Evolutionary conservation across 2,329 filamentous ascomycete genomes (phyloP).

Genomic region (Cladorrhinum sp.): DNA sequence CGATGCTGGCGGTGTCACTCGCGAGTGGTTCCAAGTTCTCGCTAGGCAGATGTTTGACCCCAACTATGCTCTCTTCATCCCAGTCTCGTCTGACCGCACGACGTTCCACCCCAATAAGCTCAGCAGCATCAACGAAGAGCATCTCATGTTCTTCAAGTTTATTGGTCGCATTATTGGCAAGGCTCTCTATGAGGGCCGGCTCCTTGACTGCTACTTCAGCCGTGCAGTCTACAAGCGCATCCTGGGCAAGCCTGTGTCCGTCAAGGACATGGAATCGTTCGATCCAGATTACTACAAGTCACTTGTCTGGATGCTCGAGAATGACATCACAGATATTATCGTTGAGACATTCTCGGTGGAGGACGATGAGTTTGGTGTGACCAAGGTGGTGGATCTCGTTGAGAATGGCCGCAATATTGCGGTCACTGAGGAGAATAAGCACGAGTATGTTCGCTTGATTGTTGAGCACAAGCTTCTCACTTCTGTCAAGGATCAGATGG

Average conservation of each 20-base stretch:
- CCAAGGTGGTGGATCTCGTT: slow-evolving; percentile 80
- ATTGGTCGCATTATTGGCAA: slow-evolving; percentile 98
- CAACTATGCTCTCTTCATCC: slow-evolving; percentile 93
- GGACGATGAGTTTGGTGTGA: slow-evolving; percentile 89
- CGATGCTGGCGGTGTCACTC: slow-evolving; percentile 93
- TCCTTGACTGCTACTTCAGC: slow-evolving; percentile 98
- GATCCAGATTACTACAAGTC: slow-evolving; percentile 99
- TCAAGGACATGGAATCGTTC: slow-evolving; percentile 99
- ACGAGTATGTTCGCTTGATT: slow-evolving; percentile 91
- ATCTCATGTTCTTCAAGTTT: slow-evolving; percentile 98
- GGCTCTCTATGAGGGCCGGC: slow-evolving; percentile 90
- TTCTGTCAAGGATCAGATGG: slow-evolving; percentile 91
- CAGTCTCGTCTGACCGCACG: slow-evolving; percentile 93
- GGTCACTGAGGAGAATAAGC: slow-evolving; percentile 97
- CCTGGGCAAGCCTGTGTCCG: slow-evolving; percentile 86
- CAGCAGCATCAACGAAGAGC: slow-evolving; percentile 91
- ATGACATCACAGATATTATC: slow-evolving; percentile 97
- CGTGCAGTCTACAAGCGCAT: slow-evolving; percentile 98
- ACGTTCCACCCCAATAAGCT: slow-evolving; percentile 98
- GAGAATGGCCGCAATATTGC: slow-evolving; percentile 85
- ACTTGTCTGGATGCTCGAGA: slow-evolving; percentile 95
- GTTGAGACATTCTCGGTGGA: slow-evolving; percentile 95
- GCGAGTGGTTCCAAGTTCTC: slow-evolving; percentile 99
- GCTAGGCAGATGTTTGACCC: slow-evolving; percentile 98
- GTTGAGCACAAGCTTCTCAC: slow-evolving; percentile 91